Percentiles rank a stretch among this genome's conserved stretches.
These are phyloP conservation scores for Aspergillus quadrilineatus DNA, from an alignment of 2,329 filamentous ascomycete species.

Conservation along the genomic window DNA sequence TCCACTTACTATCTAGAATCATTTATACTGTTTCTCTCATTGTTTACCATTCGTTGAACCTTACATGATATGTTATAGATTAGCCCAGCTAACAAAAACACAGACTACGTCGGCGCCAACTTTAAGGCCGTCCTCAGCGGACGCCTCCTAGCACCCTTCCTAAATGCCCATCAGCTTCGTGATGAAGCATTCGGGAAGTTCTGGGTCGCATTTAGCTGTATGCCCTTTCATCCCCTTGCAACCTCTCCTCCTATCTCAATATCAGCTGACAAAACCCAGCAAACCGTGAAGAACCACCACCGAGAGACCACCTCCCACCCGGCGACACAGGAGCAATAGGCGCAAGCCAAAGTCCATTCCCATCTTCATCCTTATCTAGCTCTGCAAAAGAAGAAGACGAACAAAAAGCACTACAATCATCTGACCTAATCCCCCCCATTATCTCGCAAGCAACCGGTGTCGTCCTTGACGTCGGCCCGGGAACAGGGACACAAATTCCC, in stretches of 20 bases:
- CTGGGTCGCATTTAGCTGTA: constrained; percentile 42
- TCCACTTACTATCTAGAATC: neutral
- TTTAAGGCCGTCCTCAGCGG: constrained; percentile 37
- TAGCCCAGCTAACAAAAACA: constrained; percentile 13
- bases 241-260: neutral
- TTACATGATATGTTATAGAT: neutral
- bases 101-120: constrained; percentile 35
- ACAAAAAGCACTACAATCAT: constrained; percentile 26
- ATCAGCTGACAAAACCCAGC: constrained; percentile 5
- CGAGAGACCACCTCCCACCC: neutral
- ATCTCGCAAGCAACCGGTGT: constrained; percentile 42
- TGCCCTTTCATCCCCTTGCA: no score
- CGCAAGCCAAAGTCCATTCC: no score
- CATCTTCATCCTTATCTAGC: no score
- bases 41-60: no score
- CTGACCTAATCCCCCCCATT: constrained; percentile 42
- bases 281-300: constrained; percentile 17
- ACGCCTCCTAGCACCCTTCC: constrained; percentile 36
- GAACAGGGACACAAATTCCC: constrained; percentile 52
- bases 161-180: constrained; percentile 31
- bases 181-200: constrained; percentile 44
- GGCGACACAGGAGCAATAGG: no score
- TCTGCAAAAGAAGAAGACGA: neutral
- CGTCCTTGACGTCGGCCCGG: constrained; percentile 54
- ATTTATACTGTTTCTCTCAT: neutral